Evolutionary conservation across 2,329 filamentous ascomycete species (phyloP), one percentile per base, ranked within the genome.

Genomic region (Claviceps sp.): DNA sequence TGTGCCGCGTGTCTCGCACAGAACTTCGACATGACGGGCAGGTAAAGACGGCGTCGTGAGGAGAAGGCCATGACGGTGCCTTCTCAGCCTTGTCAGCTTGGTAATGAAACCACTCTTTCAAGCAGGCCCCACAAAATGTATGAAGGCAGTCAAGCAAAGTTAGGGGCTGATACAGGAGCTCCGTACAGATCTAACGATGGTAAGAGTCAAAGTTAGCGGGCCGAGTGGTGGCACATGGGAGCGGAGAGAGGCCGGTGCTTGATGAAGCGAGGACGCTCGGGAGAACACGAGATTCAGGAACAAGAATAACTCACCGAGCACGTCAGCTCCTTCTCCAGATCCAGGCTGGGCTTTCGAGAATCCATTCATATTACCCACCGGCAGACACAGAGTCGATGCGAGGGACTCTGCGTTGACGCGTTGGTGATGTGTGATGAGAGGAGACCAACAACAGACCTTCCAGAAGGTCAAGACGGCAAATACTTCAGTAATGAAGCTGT

Each of bases 101-200:
- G 68, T 82, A 93, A 56, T 75, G 73, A 65, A 97, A 98, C 93
- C 93, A 98, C 72, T 95, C 89, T 67, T 95, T 95, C 54, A 97
- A 69, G 65, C 93, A 98, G 41, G 87, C 86, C 57, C 90, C 93
- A 72, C 93, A 98, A 69, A 94, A 98, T 46, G 91, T 96, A 70
- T 95, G 89, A 45, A 95, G 79, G 65, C 89, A 95, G 72, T 95
- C 88, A 67, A 95, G 86, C 48, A 95, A 81, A 30, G 89, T 95
- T 57, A 95, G 77, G 37, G 90, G 89, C 67, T 94, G 87, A 70
- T 89, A 94, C 56, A 95, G 82, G 58, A 95, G 79, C 68, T 97
- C 93, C 60, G 91, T 95, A 74, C 93, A 98, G 63, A 98, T 98
- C 90, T 96, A 52, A 47, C 45, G 36, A 37, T 50, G 41, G 36